Evolutionary conservation across 2,329 filamentous ascomycete species (phyloP).

Genomic region (Epichloe festucae): DNA sequence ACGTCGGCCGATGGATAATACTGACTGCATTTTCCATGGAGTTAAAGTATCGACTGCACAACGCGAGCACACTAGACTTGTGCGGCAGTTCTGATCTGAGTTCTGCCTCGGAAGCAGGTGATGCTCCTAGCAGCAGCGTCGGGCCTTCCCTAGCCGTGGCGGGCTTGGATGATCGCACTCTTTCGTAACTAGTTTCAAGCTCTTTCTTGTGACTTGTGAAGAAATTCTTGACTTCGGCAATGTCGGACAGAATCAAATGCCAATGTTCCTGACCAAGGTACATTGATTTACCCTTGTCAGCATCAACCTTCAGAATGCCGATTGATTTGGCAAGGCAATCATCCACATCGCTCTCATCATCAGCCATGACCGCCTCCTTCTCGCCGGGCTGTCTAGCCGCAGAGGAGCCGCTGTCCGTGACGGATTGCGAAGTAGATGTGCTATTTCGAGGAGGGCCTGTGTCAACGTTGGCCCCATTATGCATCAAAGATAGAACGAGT

Average conservation of each 20-base stretch:
- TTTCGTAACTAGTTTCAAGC: slow-evolving; percentile 67
- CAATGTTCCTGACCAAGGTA: slow-evolving; percentile 78
- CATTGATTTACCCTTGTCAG: slow-evolving; percentile 63
- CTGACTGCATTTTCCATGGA: slow-evolving; percentile 59
- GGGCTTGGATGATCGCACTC: slow-evolving; percentile 57
- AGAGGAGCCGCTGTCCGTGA: slow-evolving; percentile 31
- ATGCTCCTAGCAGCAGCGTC: slow-evolving; percentile 65
- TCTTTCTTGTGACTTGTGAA: slow-evolving; percentile 81
- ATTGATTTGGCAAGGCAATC: slow-evolving; percentile 57
- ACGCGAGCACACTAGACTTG: slow-evolving; percentile 68
- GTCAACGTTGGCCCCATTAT: slow-evolving; percentile 53
- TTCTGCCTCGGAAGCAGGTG: slow-evolving; percentile 60
- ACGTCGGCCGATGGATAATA: slow-evolving; percentile 73
- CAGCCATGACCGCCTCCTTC: slow-evolving; percentile 39
- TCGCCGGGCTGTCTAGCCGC: slow-evolving; percentile 36
- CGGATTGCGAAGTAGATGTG: slow-evolving; percentile 23
- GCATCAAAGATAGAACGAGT: slow-evolving; percentile 86
- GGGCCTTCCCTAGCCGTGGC: slow-evolving; percentile 49
- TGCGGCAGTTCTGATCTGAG: slow-evolving; percentile 68
- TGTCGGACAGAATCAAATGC: slow-evolving; percentile 67
- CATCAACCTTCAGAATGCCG: slow-evolving; percentile 71
- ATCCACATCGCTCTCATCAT: slow-evolving; percentile 57
- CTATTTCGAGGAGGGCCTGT: slow-evolving; percentile 19
- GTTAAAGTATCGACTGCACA: slow-evolving; percentile 86
- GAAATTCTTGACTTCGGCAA: slow-evolving; percentile 87